A percentile compares a stretch with the other conserved stretches of the same genome.
Evolutionary conservation across 2,329 filamentous ascomycete genomes (phyloP).

Genomic region (Botrytis cinerea): DNA sequence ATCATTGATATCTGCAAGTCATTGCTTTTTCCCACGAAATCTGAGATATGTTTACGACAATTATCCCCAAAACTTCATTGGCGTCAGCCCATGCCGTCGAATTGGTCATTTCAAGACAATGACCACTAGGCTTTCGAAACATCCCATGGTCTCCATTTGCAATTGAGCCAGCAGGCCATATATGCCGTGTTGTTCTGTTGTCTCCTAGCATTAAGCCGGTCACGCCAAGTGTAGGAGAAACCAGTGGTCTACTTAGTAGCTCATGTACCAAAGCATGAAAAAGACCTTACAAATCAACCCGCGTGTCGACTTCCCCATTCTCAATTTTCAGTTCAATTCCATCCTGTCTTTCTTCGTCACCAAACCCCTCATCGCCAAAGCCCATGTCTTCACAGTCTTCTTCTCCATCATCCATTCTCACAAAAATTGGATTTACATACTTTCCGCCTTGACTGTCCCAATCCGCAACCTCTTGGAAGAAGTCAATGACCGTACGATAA

Average conservation of each 20-base stretch:
- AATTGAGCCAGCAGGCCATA: no score
- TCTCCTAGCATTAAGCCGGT: not conserved
- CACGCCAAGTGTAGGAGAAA: not conserved
- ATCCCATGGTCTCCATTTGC: not conserved
- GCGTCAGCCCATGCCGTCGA: not conserved
- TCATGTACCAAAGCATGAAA: not conserved
- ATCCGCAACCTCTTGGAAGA: constrained; percentile 60
- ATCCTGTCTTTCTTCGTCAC: constrained; percentile 13
- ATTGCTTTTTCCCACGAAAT: not conserved
- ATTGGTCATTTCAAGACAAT: not conserved
- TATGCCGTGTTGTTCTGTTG: not conserved
- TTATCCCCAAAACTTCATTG: no score
- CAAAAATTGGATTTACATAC: constrained; percentile 43
- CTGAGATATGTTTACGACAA: not conserved
- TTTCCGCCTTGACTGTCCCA: constrained; percentile 32
- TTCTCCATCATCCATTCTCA: constrained; percentile 27
- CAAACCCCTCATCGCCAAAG: constrained; percentile 21
- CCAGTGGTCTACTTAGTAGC: not conserved
- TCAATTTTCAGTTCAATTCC: constrained; percentile 19
- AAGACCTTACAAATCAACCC: not conserved
- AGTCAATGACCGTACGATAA: constrained; percentile 57
- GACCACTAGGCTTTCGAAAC: no score
- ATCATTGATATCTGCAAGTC: not conserved
- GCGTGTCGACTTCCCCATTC: not conserved
- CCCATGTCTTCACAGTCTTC: constrained; percentile 23